A percentile compares a stretch with the other conserved stretches of the same genome.
Evolutionary conservation across 345 rosid genomes (phyloP).

Genomic region (Gossypium rotundifolium): DNA sequence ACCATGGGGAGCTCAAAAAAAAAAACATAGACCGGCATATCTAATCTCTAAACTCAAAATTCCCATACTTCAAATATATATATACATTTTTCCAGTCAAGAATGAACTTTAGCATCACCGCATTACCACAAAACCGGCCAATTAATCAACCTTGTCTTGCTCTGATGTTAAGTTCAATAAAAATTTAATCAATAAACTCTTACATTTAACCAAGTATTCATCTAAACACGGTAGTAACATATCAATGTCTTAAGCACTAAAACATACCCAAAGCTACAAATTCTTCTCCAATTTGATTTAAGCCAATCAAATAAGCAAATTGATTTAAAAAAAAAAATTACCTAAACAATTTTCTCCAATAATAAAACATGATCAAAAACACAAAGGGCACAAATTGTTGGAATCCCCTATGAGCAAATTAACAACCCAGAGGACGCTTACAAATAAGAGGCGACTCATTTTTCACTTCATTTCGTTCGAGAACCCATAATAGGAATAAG

Average conservation of each 20-base stretch:
- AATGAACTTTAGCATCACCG: neutral
- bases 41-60: neutral
- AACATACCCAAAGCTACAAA: neutral
- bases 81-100: no score
- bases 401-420: no score
- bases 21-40: neutral
- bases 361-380: no score
- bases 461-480: no score
- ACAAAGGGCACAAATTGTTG: no score
- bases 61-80: neutral
- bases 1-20: neutral
- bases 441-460: no score
- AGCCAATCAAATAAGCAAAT: neutral
- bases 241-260: neutral
- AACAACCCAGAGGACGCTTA: no score
- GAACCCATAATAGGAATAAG: no score
- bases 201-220: neutral
- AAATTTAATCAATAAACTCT: neutral
- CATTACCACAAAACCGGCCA: neutral
- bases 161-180: slow-evolving; percentile 4
- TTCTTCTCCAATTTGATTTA: neutral
- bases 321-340: neutral
- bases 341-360: neutral
- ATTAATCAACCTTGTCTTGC: neutral
- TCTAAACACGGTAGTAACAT: no score